phyloP scores from a whole-genome alignment of 2,329 filamentous ascomycete species.

The Mariannaea sp. region DNA sequence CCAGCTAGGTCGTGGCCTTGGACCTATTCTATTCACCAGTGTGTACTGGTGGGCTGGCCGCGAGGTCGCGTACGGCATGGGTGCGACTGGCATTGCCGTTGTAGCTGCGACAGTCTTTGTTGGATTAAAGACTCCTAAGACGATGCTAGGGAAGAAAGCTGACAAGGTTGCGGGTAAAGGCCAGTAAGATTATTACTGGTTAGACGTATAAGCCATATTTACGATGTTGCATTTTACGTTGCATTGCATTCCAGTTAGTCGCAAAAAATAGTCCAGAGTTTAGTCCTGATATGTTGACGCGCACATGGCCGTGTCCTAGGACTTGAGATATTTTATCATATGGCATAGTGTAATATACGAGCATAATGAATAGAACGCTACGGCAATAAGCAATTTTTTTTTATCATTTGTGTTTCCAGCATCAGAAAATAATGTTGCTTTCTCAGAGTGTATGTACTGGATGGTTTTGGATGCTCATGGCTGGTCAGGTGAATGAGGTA shows the following conservation, averaged over 20 bases:
- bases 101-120: slow-evolving; percentile 75
- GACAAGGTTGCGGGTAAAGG: slow-evolving; percentile 29
- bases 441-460: too few species aligned
- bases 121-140: slow-evolving; percentile 67
- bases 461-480: too few species aligned
- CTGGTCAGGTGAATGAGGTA: too few species aligned
- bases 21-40: slow-evolving; percentile 88
- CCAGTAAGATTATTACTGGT: slow-evolving; percentile 17
- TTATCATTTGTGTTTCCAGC: too few species aligned
- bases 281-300: not conserved
- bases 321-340: too few species aligned
- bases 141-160: slow-evolving; percentile 20
- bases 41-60: slow-evolving; percentile 98
- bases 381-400: too few species aligned
- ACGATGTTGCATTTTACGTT: not conserved
- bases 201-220: not conserved
- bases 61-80: slow-evolving; percentile 80
- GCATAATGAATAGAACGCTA: too few species aligned
- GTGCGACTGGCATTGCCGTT: slow-evolving; percentile 77
- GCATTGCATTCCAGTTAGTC: not conserved
- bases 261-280: not conserved
- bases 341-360: too few species aligned
- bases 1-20: slow-evolving; percentile 84
- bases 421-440: too few species aligned
- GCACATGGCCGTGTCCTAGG: too few species aligned